Evolutionary conservation across 1,284 basidiomycete species (phyloP).

Genomic region (Entoloma clypeatum): DNA sequence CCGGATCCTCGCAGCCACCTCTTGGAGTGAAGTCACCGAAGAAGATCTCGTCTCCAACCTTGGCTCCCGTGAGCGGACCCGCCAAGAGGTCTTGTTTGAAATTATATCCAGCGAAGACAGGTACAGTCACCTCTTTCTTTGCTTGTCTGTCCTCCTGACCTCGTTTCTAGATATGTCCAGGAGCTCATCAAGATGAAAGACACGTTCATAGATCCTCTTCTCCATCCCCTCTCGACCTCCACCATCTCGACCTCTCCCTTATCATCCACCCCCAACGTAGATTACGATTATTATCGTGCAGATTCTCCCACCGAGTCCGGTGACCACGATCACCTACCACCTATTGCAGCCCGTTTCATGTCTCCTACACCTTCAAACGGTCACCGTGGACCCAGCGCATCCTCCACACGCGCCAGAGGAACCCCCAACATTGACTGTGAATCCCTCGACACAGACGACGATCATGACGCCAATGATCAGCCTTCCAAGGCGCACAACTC

Average conservation of each 20-base stretch:
- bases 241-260: conserved; percentile 39
- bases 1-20: conserved; percentile 74
- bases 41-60: conserved; percentile 93
- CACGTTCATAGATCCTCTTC: conserved; percentile 85
- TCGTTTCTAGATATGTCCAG: conserved; percentile 75
- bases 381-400: conserved; percentile 34
- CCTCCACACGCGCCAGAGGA: conserved; percentile 42
- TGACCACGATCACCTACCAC: conserved; percentile 74
- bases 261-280: conserved; percentile 52
- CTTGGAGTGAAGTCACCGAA: conserved; percentile 95
- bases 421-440: conserved; percentile 68
- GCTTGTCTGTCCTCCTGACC: conserved; percentile 13
- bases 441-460: conserved; percentile 67
- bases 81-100: conserved; percentile 97
- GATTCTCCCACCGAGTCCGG: conserved; percentile 65
- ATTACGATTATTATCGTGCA: conserved; percentile 63
- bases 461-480: conserved; percentile 57
- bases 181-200: conserved; percentile 91
- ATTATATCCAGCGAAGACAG: conserved; percentile 97
- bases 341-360: conserved; percentile 91
- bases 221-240: conserved; percentile 71
- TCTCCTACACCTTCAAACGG: conserved; percentile 61
- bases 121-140: conserved; percentile 34
- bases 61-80: conserved; percentile 87
- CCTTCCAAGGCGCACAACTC: conserved; percentile 46